Evolutionary conservation across 495 filamentous ascomycete genomes (phyloP), one percentile per base, ranked within the genome.

Genomic region (Lindgomyces ingoldianus): DNA sequence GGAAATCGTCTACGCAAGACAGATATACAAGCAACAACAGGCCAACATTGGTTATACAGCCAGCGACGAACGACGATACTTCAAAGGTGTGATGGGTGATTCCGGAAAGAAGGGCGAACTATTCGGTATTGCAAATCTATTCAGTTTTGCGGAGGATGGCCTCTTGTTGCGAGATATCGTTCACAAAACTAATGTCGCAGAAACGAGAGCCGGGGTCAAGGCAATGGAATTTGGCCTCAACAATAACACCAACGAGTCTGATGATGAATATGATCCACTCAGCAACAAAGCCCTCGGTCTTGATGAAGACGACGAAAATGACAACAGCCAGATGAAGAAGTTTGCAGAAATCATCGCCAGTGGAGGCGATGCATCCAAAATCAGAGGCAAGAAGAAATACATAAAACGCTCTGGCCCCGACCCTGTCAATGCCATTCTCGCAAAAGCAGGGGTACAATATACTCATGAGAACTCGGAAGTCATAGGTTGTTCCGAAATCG

Each of bases 21-120:
- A 98, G 71, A 96, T 98, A 58, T 98, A 98, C 79, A 98, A 98
- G 73, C 94, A 98, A 72, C 94, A 98, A 70, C 94, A 98, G 73
- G 94, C 94, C 1, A 97, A 96, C 69, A 98, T 98, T 52, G 94
- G 91, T 0, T 98, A 98, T 74, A 96, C 88, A 30, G 94, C 94
- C 8, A 92, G 88, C 44, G 88, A 85, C 27, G 94, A 98, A 74
- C 88, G 94, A 1, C 84, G 94, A 9, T 98, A 98, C 76, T 98
- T 98, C 79, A 91, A 89, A 69, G 94, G 94, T 41, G 91, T 98
- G 0, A 91, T 95, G 74, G 89, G 93, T 45, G 85, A 90, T 65
- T 84, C 84, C 52, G 85, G 84, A 30, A 81, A 85, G 71, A 95
- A 93, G 62, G 95, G 94, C 57, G 94, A 98, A 77, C 91, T 98